These are phyloP conservation scores for Hydnomerulius pinastri DNA, from an alignment of 768 basidiomycete species.

Conservation along the genomic window DNA sequence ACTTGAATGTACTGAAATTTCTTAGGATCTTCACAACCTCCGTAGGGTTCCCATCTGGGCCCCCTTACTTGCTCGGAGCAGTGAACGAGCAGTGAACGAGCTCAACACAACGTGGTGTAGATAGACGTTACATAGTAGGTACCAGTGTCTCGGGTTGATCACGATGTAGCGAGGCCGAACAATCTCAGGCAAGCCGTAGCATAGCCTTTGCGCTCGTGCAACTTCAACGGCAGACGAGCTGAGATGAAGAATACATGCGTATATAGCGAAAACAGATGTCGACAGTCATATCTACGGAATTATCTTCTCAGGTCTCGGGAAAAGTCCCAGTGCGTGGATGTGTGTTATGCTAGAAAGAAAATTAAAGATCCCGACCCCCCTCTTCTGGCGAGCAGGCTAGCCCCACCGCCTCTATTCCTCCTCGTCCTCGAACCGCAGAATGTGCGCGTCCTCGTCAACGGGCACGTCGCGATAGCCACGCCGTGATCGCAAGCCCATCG, in stretches of 20 bases:
- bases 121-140: too few relatives aligned
- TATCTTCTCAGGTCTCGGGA: not conserved
- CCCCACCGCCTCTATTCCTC: conserved; percentile 31
- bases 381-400: not conserved
- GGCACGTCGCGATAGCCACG: conserved; percentile 77
- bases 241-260: conserved; percentile 17
- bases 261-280: not conserved
- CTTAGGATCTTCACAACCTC: too few relatives aligned
- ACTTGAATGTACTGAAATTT: too few relatives aligned
- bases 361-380: not conserved
- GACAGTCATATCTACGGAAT: not conserved
- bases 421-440: conserved; percentile 84
- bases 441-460: conserved; percentile 87
- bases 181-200: too few relatives aligned
- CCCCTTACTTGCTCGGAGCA: too few relatives aligned
- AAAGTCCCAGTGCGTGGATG: not conserved
- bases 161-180: too few relatives aligned
- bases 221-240: too few relatives aligned
- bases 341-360: conserved; percentile 3
- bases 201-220: too few relatives aligned
- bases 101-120: too few relatives aligned
- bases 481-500: conserved; percentile 45
- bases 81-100: too few relatives aligned
- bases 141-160: too few relatives aligned
- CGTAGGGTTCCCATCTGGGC: too few relatives aligned